Percentiles rank a stretch among this genome's conserved stretches.
Evolutionary conservation across 345 rosid species (phyloP).

Genomic region (Bretschneidera sinensis): DNA sequence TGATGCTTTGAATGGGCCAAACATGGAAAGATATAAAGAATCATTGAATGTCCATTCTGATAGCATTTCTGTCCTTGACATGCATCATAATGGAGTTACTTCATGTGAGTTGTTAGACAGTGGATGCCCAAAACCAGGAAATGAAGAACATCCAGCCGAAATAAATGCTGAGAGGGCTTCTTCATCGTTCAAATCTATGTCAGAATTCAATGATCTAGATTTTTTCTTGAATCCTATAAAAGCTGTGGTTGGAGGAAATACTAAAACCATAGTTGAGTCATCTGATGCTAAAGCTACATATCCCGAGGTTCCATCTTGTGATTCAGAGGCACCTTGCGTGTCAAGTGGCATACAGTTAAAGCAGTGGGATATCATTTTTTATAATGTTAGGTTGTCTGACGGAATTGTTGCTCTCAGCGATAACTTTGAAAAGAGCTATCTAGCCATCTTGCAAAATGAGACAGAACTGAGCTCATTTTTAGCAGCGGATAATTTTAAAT

Average conservation of each 20-base stretch:
- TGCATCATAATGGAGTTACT: conserved; percentile 19
- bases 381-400: conserved; percentile 40
- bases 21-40: conserved; percentile 35
- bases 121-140: conserved; percentile 26
- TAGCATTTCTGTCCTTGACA: conserved; percentile 24
- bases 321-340: conserved; percentile 19
- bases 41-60: conserved; percentile 26
- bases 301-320: conserved; percentile 28
- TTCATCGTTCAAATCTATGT: conserved; percentile 53
- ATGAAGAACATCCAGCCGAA: conserved; percentile 26
- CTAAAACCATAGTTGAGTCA: conserved; percentile 26
- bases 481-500: conserved; percentile 31
- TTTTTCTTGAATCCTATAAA: conserved; percentile 80
- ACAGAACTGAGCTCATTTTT: conserved; percentile 31
- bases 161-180: conserved; percentile 40
- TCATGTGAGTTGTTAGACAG: conserved; percentile 27
- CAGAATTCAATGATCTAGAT: conserved; percentile 72
- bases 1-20: conserved; percentile 28
- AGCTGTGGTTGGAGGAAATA: conserved; percentile 34
- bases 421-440: conserved; percentile 45
- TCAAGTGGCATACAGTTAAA: conserved; percentile 23
- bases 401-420: conserved; percentile 34
- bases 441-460: conserved; percentile 43
- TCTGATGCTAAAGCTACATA: conserved; percentile 18
- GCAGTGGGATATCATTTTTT: conserved; percentile 32